A percentile compares a stretch with the other conserved stretches of the same genome.
Evolutionary conservation across 352 stramenopile species (phyloP).

Genomic region (Pythium oligandrum): DNA sequence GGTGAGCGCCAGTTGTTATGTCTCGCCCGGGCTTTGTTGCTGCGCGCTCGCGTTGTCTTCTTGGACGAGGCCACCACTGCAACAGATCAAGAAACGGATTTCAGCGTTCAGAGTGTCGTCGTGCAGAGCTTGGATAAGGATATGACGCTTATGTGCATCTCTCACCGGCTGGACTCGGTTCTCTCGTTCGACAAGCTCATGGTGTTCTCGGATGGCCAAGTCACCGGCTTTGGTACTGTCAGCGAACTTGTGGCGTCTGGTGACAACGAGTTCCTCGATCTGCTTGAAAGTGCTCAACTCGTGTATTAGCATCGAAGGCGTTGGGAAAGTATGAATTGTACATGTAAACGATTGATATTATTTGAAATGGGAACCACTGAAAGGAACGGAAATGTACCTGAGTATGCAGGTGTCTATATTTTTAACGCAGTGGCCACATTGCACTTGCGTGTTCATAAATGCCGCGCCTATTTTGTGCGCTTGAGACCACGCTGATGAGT

Average conservation of each 20-base stretch:
- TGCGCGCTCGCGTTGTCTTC: constrained; percentile 85
- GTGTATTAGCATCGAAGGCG: constrained; percentile 11
- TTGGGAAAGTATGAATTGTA: too few species aligned
- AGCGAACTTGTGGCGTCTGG: constrained; percentile 15
- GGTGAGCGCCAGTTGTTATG: constrained; percentile 94
- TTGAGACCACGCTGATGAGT: constrained; percentile 71
- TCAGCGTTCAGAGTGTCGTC: constrained; percentile 69
- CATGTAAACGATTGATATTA: too few species aligned
- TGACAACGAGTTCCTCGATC: constrained; percentile 21
- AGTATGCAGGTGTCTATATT: too few species aligned
- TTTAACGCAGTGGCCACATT: too few species aligned
- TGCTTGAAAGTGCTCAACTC: constrained; percentile 22
- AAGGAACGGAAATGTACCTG: too few species aligned
- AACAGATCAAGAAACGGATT: constrained; percentile 71
- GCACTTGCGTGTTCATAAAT: too few species aligned
- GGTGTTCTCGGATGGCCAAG: constrained; percentile 80
- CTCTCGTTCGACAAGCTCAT: constrained; percentile 90
- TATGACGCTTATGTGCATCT: constrained; percentile 92
- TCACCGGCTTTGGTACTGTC: constrained; percentile 28
- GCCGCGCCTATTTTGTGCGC: constrained; percentile 23
- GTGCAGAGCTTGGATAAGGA: constrained; percentile 77
- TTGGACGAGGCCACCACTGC: constrained; percentile 94
- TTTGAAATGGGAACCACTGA: too few species aligned
- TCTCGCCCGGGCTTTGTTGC: constrained; percentile 88
- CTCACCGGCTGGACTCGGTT: constrained; percentile 91